These are phyloP conservation scores for Suillus ampliporus DNA, from an alignment of 768 basidiomycete species.

Conservation along the genomic window DNA sequence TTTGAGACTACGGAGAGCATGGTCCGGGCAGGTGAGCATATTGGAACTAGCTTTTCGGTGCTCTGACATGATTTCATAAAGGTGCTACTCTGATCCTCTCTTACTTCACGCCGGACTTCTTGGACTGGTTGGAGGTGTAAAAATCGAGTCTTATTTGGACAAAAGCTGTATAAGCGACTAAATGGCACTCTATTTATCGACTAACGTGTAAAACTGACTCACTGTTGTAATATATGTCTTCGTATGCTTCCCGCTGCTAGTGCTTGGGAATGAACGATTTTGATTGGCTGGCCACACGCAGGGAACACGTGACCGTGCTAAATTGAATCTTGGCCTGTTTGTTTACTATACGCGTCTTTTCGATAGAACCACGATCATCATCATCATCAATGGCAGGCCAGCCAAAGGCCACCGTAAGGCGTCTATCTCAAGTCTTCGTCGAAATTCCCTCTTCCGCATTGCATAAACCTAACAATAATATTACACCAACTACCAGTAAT, in stretches of 20 bases:
- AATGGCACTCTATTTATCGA: background rate
- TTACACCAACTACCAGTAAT: slow-evolving; percentile 19
- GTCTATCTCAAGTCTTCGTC: slow-evolving; percentile 57
- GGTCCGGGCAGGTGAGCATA: slow-evolving; percentile 81
- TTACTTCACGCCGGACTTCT: slow-evolving; percentile 97
- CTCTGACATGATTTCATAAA: slow-evolving; percentile 33
- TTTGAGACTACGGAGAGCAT: slow-evolving; percentile 93
- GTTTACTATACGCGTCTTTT: slow-evolving; percentile 28
- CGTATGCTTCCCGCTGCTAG: background rate
- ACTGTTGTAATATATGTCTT: background rate
- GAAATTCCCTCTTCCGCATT: slow-evolving; percentile 61
- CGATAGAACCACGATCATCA: slow-evolving; percentile 23
- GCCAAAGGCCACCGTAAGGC: slow-evolving; percentile 20
- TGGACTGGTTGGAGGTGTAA: slow-evolving; percentile 69
- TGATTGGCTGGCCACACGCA: too few species aligned
- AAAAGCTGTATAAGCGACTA: too few species aligned
- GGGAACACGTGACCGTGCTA: slow-evolving; percentile 38
- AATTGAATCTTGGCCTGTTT: slow-evolving; percentile 20
- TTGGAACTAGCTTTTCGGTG: slow-evolving; percentile 6
- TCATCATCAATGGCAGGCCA: slow-evolving; percentile 25
- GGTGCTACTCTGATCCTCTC: slow-evolving; percentile 89
- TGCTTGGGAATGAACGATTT: too few species aligned
- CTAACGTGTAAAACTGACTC: background rate
- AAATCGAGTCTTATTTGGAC: too few species aligned
- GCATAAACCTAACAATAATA: slow-evolving; percentile 29